Conservation (phyloP, 345 rosid genomes). For the Salix caprea region DNA sequence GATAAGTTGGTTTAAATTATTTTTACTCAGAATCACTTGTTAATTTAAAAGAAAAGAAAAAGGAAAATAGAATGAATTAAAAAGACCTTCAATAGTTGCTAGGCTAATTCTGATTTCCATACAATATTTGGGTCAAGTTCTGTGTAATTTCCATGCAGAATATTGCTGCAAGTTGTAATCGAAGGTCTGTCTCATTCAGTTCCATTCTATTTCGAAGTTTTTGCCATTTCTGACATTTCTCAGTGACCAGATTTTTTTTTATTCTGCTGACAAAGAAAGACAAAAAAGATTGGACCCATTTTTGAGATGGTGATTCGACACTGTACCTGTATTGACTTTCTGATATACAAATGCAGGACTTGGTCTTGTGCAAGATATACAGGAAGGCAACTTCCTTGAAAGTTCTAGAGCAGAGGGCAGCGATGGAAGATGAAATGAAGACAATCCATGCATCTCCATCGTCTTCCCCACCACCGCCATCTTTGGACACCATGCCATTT, state of each 20-base stretch:
- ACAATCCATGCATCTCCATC: conserved; percentile 33
- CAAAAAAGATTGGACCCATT: not conserved
- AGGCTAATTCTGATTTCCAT: not conserved
- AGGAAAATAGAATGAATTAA: not conserved
- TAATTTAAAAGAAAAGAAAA: not conserved
- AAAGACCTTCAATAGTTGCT: not conserved
- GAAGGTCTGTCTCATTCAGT: not conserved
- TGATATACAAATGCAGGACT: conserved; percentile 45
- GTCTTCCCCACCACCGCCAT: conserved; percentile 38
- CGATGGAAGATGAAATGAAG: conserved; percentile 49
- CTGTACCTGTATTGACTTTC: not conserved
- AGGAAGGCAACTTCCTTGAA: conserved; percentile 87
- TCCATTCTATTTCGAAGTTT: not conserved
- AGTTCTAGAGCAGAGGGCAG: conserved; percentile 82
- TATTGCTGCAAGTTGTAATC: too few relatives aligned
- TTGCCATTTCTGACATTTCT: not conserved
- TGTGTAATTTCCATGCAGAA: too few relatives aligned
- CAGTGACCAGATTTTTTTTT: too few relatives aligned
- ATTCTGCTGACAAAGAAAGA: not conserved
- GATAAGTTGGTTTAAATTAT: too few relatives aligned
- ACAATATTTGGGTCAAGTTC: too few relatives aligned
- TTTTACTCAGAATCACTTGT: not conserved
- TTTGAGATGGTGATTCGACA: not conserved
- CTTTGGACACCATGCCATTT: conserved; percentile 37
- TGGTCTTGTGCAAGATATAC: conserved; percentile 89